A percentile compares a stretch with the other conserved stretches of the same genome.
Evolutionary conservation across 176 grass and related monocot species (phyloP).

Genomic region (Raddia distichophylla): DNA sequence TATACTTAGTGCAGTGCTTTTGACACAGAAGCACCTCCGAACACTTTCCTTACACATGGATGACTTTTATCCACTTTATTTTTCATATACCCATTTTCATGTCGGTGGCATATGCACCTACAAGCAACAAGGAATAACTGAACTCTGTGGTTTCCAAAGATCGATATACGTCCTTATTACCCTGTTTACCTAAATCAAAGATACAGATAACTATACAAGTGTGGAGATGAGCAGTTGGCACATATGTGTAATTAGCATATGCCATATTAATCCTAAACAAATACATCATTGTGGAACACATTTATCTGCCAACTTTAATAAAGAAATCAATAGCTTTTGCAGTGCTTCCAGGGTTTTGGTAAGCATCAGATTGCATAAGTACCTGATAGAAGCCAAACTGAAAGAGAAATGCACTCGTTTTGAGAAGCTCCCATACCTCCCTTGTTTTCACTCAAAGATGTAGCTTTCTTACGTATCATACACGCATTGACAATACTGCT

Average conservation of each 20-base stretch:
- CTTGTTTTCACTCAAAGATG: neutral
- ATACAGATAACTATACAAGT: neutral
- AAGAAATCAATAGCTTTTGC: neutral
- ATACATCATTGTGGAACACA: neutral
- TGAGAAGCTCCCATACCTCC: neutral
- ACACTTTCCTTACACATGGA: constrained; percentile 23
- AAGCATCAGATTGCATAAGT: neutral
- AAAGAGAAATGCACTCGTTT: neutral
- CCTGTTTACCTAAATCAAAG: neutral
- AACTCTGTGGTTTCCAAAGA: neutral
- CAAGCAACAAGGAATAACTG: constrained; percentile 11
- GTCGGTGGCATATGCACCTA: constrained; percentile 2
- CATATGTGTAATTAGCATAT: neutral
- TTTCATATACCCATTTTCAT: constrained; percentile 7
- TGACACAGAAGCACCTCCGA: constrained; percentile 23
- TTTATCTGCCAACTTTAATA: neutral
- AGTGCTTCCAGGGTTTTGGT: neutral
- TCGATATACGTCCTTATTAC: neutral
- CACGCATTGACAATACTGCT: constrained; percentile 3
- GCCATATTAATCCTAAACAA: neutral
- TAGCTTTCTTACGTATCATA: neutral
- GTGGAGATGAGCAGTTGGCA: neutral
- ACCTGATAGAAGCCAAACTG: neutral
- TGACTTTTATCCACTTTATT: constrained; percentile 30
- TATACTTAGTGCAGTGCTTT: constrained; percentile 35